A percentile compares a stretch with the other conserved stretches of the same genome.
Evolutionary conservation across 176 grass and related monocot species (phyloP).

Genomic region (Guadua angustifolia): DNA sequence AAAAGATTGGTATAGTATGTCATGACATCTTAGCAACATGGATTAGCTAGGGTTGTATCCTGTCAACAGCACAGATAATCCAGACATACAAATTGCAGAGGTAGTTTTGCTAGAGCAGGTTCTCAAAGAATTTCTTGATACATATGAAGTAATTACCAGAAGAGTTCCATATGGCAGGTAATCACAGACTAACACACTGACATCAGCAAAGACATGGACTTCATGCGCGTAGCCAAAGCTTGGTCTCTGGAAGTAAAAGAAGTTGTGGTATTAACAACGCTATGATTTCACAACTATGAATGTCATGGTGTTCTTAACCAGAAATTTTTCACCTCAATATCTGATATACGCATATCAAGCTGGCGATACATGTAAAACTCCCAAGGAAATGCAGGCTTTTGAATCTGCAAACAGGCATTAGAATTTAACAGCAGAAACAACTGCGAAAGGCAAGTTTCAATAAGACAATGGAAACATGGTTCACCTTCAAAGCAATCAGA

Average conservation of each 20-base stretch:
- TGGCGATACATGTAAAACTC: conserved; percentile 98
- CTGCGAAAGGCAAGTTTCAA: conserved; percentile 19
- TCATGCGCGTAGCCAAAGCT: conserved; percentile 75
- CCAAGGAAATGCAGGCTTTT: conserved; percentile 79
- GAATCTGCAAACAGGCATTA: conserved; percentile 62
- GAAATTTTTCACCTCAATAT: conserved; percentile 61
- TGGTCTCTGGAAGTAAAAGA: conserved; percentile 65
- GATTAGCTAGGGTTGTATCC: conserved; percentile 14
- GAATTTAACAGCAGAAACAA: conserved; percentile 30
- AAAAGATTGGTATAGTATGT: conserved; percentile 23
- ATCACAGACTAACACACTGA: conserved; percentile 80
- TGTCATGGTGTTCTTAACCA: conserved; percentile 1
- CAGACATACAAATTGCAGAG: not conserved
- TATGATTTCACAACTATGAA: conserved; percentile 28
- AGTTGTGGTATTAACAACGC: conserved; percentile 23
- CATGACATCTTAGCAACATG: conserved; percentile 27
- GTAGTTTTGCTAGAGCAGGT: conserved; percentile 15
- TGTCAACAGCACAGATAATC: conserved; percentile 2
- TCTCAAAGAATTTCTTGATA: not conserved
- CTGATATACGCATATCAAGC: conserved; percentile 79
- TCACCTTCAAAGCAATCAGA: conserved; percentile 86
- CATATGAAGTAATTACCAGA: conserved; percentile 65
- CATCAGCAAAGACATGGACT: conserved; percentile 74
- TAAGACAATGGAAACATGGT: conserved; percentile 27
- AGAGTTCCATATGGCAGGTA: conserved; percentile 86